These are phyloP conservation scores for Aspergillaceae sp. DNA, from an alignment of 2,329 filamentous ascomycete species.

Conservation along the genomic window DNA sequence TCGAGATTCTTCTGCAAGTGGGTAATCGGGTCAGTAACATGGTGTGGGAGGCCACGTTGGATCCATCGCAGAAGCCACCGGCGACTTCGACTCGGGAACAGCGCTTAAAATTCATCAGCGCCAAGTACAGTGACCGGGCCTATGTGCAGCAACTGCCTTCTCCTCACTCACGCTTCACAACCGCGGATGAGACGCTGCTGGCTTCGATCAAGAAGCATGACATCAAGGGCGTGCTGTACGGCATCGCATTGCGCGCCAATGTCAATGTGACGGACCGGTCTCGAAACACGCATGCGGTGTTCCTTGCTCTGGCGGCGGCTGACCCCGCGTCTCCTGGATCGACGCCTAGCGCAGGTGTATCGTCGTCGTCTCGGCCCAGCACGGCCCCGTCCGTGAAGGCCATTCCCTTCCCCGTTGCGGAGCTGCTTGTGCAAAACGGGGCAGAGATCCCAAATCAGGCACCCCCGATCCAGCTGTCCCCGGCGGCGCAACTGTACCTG, in stretches of 20 bases:
- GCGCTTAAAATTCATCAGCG: slow-evolving; percentile 85
- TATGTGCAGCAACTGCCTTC: slow-evolving; percentile 68
- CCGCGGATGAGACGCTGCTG: slow-evolving; percentile 77
- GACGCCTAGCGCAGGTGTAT: slow-evolving; percentile 19
- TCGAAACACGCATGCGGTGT: slow-evolving; percentile 78
- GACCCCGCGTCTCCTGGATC: slow-evolving; percentile 70
- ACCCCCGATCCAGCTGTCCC: slow-evolving; percentile 75
- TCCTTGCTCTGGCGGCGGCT: slow-evolving; percentile 81
- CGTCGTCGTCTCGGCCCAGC: slow-evolving; percentile 16
- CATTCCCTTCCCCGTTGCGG: slow-evolving; percentile 76
- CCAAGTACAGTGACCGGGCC: slow-evolving; percentile 80
- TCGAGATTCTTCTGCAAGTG: slow-evolving; percentile 82
- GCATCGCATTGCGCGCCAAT: slow-evolving; percentile 74
- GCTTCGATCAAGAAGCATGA: slow-evolving; percentile 95
- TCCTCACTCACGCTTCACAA: slow-evolving; percentile 65
- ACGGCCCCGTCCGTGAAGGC: slow-evolving; percentile 33
- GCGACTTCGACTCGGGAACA: slow-evolving; percentile 79
- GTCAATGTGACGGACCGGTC: slow-evolving; percentile 81
- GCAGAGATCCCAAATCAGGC: slow-evolving; percentile 70
- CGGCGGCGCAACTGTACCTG: slow-evolving; percentile 71
- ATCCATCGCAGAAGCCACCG: slow-evolving; percentile 62
- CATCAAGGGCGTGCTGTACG: slow-evolving; percentile 85
- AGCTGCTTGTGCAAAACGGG: slow-evolving; percentile 87
- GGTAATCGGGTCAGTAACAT: slow-evolving; percentile 94
- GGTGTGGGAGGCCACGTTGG: slow-evolving; percentile 85